Percentiles rank a stretch among this genome's conserved stretches.
Conservation (phyloP, 345 rosid genomes). For the Euphorbia tirucalli region DNA sequence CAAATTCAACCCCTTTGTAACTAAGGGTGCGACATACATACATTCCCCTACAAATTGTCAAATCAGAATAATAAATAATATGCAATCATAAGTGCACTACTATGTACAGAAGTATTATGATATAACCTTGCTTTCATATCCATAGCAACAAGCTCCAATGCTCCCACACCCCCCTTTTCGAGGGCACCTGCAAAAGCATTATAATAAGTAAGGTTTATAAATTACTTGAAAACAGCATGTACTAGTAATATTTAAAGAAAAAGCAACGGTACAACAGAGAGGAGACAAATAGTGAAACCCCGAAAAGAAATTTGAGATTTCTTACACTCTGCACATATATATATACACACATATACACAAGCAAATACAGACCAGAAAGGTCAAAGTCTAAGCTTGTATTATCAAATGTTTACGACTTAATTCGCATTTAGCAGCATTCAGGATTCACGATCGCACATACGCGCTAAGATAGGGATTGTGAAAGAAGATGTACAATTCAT, state of each 20-base stretch:
- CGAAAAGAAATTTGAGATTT: background rate
- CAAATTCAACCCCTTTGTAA: conserved; percentile 92
- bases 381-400: background rate
- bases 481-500: background rate
- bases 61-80: background rate
- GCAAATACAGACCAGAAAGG: background rate
- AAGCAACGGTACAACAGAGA: background rate
- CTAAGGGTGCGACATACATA: conserved; percentile 98
- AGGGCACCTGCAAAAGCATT: conserved; percentile 61
- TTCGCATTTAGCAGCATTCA: background rate
- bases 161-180: conserved; percentile 98
- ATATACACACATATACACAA: background rate
- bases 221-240: background rate
- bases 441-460: background rate
- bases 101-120: conserved; percentile 19
- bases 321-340: background rate
- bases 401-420: background rate
- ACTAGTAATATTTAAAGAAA: background rate
- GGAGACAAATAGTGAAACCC: conserved; percentile 1
- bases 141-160: conserved; percentile 99
- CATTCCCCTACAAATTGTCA: conserved; percentile 70
- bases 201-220: conserved; percentile 6
- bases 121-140: conserved; percentile 98
- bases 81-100: background rate
- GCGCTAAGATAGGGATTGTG: too few relatives aligned